Evolutionary conservation across 345 rosid species (phyloP), one percentile per base, ranked within the genome.

Genomic region (Rhodomyrtus tomentosa): DNA sequence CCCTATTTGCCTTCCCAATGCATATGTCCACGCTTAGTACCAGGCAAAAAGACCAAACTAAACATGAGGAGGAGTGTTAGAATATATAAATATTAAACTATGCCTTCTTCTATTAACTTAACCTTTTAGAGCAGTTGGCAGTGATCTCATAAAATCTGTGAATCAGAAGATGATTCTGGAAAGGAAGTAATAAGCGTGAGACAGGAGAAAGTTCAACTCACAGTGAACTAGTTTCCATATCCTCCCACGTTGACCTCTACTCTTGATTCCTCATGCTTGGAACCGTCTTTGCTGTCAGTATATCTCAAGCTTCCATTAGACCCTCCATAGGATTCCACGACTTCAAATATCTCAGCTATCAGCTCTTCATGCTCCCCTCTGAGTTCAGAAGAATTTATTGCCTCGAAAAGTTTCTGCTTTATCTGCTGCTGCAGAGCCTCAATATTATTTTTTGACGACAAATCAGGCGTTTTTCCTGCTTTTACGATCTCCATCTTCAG

Each of bases 401-500:
- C 92, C 54, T 93, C 92, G 0, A 90, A 88, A 68, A 96, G 89
- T 91, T 82, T 93, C 84, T 85, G 88, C 90, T 89, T 93, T 83
- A 94, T 93, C 87, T 95, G 92, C 55, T 90, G 87, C 87, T 90
- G 90, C 76, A 94, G 89, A 85, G 93, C 87, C 83, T 89, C 91
- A 29, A 96, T 93, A 89, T 89, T 92, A 81, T 84, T 86, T 87
- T 86, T 90, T 50, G 92, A 85, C 5, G 88, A 84, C 5, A 12
- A 83, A 85, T 90, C 93, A 36, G 94, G 93, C 1, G 76, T 89
- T 55, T 88, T 80, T 86, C 92, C 93, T 10, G 92, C 96, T 90
- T 89, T 93, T 29, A 89, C 93, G 22, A 85, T 84, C 90, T 93
- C 95, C 87, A 93, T 85, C 88, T 93, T 93, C 88, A 93, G 92